phyloP scores from a whole-genome alignment of 1,284 basidiomycete genomes.

The Boletus sp. region DNA sequence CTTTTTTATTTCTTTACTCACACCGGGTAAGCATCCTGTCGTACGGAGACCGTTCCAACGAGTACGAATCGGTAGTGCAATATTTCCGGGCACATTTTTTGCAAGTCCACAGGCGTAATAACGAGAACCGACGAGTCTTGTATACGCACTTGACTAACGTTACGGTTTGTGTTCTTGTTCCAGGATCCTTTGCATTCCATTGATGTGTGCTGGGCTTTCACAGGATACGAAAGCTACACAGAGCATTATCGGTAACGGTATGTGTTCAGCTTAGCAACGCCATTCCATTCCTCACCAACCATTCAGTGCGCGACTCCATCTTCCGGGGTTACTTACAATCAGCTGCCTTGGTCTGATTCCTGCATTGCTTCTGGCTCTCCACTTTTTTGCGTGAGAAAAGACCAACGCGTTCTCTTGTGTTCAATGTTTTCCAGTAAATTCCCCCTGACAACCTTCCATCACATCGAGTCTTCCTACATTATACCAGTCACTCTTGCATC shows the following conservation, averaged over 20 bases:
- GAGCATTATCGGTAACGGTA: conserved; percentile 75
- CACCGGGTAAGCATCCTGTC: conserved; percentile 64
- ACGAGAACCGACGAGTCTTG: conserved; percentile 70
- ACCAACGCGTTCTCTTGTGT: conserved; percentile 6
- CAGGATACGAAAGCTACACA: conserved; percentile 79
- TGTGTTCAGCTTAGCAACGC: conserved; percentile 18
- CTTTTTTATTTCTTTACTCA: conserved; percentile 8
- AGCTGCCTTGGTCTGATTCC: conserved; percentile 54
- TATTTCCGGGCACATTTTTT: conserved; percentile 83
- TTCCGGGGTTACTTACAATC: conserved; percentile 70
- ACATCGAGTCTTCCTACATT: conserved; percentile 8
- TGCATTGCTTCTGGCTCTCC: neutral
- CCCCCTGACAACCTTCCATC: neutral
- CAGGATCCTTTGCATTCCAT: neutral
- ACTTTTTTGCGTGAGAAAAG: neutral
- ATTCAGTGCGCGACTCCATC: conserved; percentile 63
- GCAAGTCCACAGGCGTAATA: conserved; percentile 74
- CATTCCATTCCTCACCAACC: conserved; percentile 15
- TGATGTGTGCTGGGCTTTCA: conserved; percentile 2
- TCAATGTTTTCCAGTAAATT: neutral
- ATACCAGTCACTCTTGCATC: conserved; percentile 3
- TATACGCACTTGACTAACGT: conserved; percentile 79
- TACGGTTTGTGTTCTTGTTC: conserved; percentile 49
- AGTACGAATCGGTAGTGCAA: conserved; percentile 72
- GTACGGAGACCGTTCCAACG: conserved; percentile 73